Evolutionary conservation across 495 filamentous ascomycete species (phyloP).

Genomic region (Paragyromitra xinjiangensis): DNA sequence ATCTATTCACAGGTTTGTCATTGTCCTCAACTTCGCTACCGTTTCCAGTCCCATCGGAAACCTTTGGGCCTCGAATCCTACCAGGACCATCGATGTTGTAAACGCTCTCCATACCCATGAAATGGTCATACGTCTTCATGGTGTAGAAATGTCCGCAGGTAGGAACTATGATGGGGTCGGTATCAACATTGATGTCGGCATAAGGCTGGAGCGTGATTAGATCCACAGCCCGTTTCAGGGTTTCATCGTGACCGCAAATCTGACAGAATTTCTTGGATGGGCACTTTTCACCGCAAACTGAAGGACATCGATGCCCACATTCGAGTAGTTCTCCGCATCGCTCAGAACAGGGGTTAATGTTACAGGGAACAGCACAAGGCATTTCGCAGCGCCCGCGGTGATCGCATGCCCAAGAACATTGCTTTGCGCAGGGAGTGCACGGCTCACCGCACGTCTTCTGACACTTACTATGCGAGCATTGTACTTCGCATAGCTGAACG

Average conservation of each 20-base stretch:
- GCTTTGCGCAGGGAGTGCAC: constrained; percentile 71
- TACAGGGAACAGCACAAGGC: constrained; percentile 71
- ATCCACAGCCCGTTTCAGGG: constrained; percentile 65
- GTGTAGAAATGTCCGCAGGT: constrained; percentile 74
- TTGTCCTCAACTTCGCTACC: not conserved
- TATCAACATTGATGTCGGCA: constrained; percentile 66
- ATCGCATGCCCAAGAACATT: constrained; percentile 67
- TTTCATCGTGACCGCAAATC: constrained; percentile 61
- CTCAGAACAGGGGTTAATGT: constrained; percentile 71
- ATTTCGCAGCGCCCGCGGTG: constrained; percentile 67
- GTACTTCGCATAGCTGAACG: constrained; percentile 66
- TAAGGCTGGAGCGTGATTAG: constrained; percentile 64
- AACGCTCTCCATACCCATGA: constrained; percentile 69
- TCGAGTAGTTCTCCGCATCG: constrained; percentile 67
- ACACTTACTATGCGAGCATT: constrained; percentile 66
- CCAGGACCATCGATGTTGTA: constrained; percentile 66
- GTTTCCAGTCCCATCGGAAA: constrained; percentile 52
- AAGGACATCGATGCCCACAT: constrained; percentile 77
- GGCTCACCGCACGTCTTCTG: constrained; percentile 68
- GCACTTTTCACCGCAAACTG: constrained; percentile 73
- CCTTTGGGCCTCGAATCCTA: constrained; percentile 61
- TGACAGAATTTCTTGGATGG: constrained; percentile 69
- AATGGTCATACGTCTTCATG: constrained; percentile 69
- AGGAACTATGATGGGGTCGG: constrained; percentile 70
- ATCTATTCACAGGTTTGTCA: constrained; percentile 17